Evolutionary conservation across 2,329 filamentous ascomycete genomes (phyloP), one percentile per base, ranked within the genome.

Genomic region (Aplosporella prunicola): DNA sequence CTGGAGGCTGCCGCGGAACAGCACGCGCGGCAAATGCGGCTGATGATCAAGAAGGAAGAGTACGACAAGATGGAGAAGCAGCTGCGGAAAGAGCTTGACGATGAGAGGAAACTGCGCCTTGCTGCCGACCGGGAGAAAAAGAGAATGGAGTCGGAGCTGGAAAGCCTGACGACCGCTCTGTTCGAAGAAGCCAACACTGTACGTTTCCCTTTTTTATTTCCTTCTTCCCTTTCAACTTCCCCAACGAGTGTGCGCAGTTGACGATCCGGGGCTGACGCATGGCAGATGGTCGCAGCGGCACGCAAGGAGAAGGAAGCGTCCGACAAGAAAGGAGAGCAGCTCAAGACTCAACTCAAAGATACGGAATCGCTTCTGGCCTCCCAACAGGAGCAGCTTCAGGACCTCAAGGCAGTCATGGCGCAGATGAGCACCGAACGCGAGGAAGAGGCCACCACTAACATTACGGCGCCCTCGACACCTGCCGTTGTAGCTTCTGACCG

Each of bases 171-270:
- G 0, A 79, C 86, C 2, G 87, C 86, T 18, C 71, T 98, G n/a
- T 98, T 98, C 45, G 87, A 96, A 56, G 89, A 98, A 67, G 91
- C 91, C 33, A 96, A 98, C 64, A 88, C 82, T 61, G 75, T 78
- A 56, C 42, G 62, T 56, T 31, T 5, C n/a, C n/a, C n/a, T n/a
- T n/a, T 32, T 23, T 24, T 22, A 10, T 27, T 24, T 18, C 16
- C 4, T 6, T 25, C 15, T 3, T 26, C 3, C 18, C 18, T 20
- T n/a, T 26, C 9, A 32, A 20, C 20, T 39, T n/a, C n/a, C n/a
- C n/a, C n/a, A n/a, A n/a, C n/a, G n/a, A n/a, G n/a, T n/a, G 15
- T 27, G 22, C 25, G 11, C 9, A 9, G n/a, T 15, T 23, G 9
- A n/a, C 31, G 15, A 3, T 30, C n/a, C n/a, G 16, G 13, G 43